Base-by-base conservation (phyloP, 2,329 filamentous ascomycete species). In the Phaeosphaeriaceae sp. region DNA sequence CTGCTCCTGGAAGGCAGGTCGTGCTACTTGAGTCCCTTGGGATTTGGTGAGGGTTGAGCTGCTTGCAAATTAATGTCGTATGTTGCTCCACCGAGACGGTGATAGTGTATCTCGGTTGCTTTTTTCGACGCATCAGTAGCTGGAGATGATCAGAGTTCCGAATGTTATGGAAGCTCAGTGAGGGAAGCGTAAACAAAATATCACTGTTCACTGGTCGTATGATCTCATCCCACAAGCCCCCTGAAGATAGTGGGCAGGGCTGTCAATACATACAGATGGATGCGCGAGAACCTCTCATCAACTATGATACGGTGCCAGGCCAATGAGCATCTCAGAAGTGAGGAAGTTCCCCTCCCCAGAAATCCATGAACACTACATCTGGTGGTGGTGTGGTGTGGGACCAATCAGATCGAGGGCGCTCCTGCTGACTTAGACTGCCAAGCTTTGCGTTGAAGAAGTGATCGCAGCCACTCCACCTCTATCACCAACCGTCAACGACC, bases 401-500 rank as follows among this genome's bases (percentile, higher is more conserved):
- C 69, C 69, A 70, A 72, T 70, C 60, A 67, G 25, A 54, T 54
- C 48, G 31, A 33, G 31, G 42, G 25, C 36, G 56, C 53, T 62
- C 42, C 41, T 51, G 53, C 51, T 60, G 59, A 56, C 61, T 61
- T 54, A 54, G 59, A 47, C 48, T 48, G 63, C 60, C 58, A 62
- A 66, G 63, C 57, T 61, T 56, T 53, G 44, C 48, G 17, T 27
- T 53, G 54, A 60, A 62, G 64, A 65, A 66, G 54, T 60, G 15
- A 46, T 24, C 53, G 57, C 46, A 48, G 51, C 55, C 55, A 60
- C 60, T 51, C 60, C 61, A 61, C 64, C 61, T 60, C 61, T 65
- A 70, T 62, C 69, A 70, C 65, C 68, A 66, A 66, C 66, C 71
- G 66, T 67, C 73, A 64, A 58, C 69, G 53, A 67, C 68, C 70